Conservation (phyloP, 768 basidiomycete species). For the Crassisporium funariophilum region DNA sequence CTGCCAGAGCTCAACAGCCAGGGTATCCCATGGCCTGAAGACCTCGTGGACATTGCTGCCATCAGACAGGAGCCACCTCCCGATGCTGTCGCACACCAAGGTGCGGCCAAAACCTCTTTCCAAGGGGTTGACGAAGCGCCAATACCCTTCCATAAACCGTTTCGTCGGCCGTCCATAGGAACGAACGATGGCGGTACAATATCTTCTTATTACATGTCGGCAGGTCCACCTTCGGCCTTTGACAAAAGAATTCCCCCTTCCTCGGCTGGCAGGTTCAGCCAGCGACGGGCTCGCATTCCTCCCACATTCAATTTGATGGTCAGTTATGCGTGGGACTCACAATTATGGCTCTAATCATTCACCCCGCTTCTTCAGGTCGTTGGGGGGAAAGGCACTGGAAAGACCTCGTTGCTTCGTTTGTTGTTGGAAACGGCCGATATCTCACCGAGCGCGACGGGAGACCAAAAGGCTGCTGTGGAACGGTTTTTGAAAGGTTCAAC, state of each 20-base stretch:
- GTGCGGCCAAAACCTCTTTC: constrained; percentile 73
- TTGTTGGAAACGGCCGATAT: constrained; percentile 85
- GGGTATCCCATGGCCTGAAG: constrained; percentile 84
- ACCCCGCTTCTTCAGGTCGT: constrained; percentile 55
- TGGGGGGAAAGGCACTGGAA: constrained; percentile 80
- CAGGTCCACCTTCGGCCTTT: constrained; percentile 65
- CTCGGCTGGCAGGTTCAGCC: constrained; percentile 52
- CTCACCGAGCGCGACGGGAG: constrained; percentile 73
- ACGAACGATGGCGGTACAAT: constrained; percentile 53
- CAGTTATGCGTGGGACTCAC: constrained; percentile 13
- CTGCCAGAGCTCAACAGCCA: constrained; percentile 75
- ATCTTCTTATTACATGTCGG: constrained; percentile 70
- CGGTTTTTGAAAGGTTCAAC: constrained; percentile 63
- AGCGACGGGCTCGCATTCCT: constrained; percentile 64
- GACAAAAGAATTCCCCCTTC: constrained; percentile 50
- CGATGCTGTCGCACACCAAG: constrained; percentile 47
- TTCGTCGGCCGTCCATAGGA: constrained; percentile 53
- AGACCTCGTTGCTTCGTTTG: constrained; percentile 79
- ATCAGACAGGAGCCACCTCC: constrained; percentile 51
- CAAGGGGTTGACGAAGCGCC: constrained; percentile 45
- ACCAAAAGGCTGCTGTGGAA: constrained; percentile 68
- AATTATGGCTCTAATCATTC: constrained; percentile 17
- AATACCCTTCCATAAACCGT: constrained; percentile 85
- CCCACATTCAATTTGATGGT: constrained; percentile 91
- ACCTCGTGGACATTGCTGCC: constrained; percentile 73